phyloP scores from a whole-genome alignment of 768 basidiomycete genomes.

The Lactarius sp. region DNA sequence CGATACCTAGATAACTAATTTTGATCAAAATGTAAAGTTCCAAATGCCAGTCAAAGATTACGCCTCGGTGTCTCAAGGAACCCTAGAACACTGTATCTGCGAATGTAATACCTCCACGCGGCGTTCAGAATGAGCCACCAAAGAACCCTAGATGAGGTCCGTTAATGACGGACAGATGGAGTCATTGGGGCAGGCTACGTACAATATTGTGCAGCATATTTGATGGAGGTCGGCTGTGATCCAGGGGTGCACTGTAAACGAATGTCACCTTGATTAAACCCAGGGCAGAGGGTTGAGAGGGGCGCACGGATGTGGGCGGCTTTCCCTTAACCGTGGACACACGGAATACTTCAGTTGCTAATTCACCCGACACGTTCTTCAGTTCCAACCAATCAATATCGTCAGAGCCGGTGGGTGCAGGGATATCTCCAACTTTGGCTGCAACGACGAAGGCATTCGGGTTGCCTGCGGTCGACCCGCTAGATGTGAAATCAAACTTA shows the following conservation, averaged over 20 bases:
- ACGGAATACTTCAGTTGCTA: slow-evolving; percentile 16
- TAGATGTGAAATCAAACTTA: slow-evolving; percentile 18
- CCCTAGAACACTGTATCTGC: neutral
- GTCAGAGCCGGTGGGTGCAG: neutral
- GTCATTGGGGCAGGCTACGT: neutral
- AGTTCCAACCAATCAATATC: slow-evolving; percentile 22
- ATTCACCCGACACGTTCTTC: neutral
- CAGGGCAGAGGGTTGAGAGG: neutral
- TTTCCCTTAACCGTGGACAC: slow-evolving; percentile 16
- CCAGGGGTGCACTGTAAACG: slow-evolving; percentile 14
- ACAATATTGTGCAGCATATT: slow-evolving; percentile 23
- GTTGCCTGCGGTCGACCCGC: slow-evolving; percentile 3
- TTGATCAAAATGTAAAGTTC: too few relatives aligned
- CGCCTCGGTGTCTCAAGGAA: too few relatives aligned
- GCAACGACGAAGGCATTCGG: slow-evolving; percentile 12
- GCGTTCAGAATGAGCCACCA: neutral
- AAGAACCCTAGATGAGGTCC: neutral
- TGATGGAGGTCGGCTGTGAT: slow-evolving; percentile 3
- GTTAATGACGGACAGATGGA: neutral
- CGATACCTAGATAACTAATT: too few relatives aligned
- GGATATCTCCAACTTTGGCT: neutral
- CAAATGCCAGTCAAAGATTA: too few relatives aligned
- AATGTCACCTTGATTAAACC: neutral
- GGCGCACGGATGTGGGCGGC: slow-evolving; percentile 12
- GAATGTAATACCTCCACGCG: neutral